Evolutionary conservation across 768 basidiomycete genomes (phyloP), one percentile per base, ranked within the genome.

Genomic region (Trichaptum fuscoviolaceum): DNA sequence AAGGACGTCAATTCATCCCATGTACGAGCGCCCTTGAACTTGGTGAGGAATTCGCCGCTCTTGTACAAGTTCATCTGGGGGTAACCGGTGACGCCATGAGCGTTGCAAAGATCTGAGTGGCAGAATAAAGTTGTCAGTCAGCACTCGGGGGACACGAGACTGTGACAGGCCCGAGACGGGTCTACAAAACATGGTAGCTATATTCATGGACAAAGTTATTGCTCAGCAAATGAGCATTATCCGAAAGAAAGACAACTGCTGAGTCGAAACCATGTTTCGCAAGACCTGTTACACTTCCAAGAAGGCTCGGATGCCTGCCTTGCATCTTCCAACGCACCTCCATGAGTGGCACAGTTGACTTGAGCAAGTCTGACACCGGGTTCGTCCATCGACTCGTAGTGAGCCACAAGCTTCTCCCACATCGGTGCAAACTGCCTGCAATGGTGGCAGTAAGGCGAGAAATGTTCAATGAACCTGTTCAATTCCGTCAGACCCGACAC

Each of bases 391-490:
- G 71, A 79, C 76, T 82, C 78, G 30, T 80, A 81, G 35, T 86
- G 80, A 18, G 78, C 75, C 7, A 85, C 86, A 7, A 96, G 79
- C 62, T 87, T 77, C 58, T 87, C 80, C 94, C 95, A 97, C 27
- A 89, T 93, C 0, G 95, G 90, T 10, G 86, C 87, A 70, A 97
- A 96, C 0, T 78, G 74, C 35, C 82, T 81, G 76, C 95, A 97
- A 73, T 96, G 95, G 4, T 76, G 73, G 71, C 95, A 97, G 72
- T 88, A 89, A 0, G 95, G 95, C 0, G 92, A 95, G 74, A 86
- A 97, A 75, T 92, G 90, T 71, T 96, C 94, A 62, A 96, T 80
- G 67, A 96, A 87, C 87, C 87, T 83, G 68, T 17, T 24, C 34
- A 0, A 20, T 42, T n/a, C n/a, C n/a, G 25, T 27, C 27, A 15